Base-by-base conservation (phyloP, 768 basidiomycete species). In the Baorangia bicolor region DNA sequence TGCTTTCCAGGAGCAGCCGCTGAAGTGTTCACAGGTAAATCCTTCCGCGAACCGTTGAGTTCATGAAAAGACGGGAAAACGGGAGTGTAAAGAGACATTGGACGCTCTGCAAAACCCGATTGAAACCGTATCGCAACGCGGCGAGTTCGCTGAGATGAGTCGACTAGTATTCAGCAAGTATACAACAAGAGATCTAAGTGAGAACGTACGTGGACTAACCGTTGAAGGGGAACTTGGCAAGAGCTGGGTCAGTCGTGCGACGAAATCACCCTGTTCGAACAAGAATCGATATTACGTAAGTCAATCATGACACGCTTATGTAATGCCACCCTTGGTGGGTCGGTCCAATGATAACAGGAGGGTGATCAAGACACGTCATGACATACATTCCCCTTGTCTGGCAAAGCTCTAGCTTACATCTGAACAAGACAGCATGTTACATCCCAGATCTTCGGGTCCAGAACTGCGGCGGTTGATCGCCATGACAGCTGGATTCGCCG, bases 51-150 rank as follows among this genome's bases (percentile, higher is more conserved):
- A 34, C 6, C 21, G 37, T 46, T 46, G 31, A 34, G 12, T n/a
- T 58, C 61, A 9, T 49, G 62, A 18, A 59, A 49, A 13, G 71
- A 42, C 10, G 71, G 73, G 28, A 73, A 73, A 8, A 73, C 57
- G 41, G 71, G 71, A 1, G 71, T 73, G 56, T 73, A 74, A 12
- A 73, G 64, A 38, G 71, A 73, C 71, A 73, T 73, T 41, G 40
- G 21, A 18, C 27, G 43, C 53, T 30, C 43, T 51, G 25, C 21
- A 31, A 30, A 42, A 42, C 25, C 20, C 20, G 45, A 55, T 38
- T 49, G 14, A 23, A n/a, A 40, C 8, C 16, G 12, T 35, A 43
- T 40, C 33, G 16, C 12, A 51, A 43, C 16, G 25, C 9, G n/a
- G 33, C 21, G 20, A 39, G 33, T 20, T 30, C 13, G 20, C 25